Percentiles rank a stretch among this genome's conserved stretches.
Evolutionary conservation across 176 grass and related monocot genomes (phyloP).

Genomic region (Carex cristatella): DNA sequence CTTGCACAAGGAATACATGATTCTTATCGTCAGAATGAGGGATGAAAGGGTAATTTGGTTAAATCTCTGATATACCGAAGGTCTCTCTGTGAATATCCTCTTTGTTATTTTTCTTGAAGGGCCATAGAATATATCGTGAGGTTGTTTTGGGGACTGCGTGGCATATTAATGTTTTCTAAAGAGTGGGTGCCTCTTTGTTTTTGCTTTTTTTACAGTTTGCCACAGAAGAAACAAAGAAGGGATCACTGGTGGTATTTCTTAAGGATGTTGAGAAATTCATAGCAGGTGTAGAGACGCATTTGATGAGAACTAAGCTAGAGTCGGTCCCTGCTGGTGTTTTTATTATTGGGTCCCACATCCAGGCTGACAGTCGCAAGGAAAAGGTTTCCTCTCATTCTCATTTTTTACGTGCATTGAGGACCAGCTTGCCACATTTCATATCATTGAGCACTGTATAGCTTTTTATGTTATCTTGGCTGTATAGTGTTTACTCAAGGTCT

Average conservation of each 20-base stretch:
- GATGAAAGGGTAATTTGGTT: background rate
- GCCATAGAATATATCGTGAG: background rate
- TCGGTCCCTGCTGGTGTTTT: conserved; percentile 61
- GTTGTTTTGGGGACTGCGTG: background rate
- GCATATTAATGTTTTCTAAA: background rate
- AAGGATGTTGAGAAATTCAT: conserved; percentile 84
- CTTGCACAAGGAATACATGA: background rate
- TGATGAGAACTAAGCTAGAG: conserved; percentile 75
- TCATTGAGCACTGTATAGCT: background rate
- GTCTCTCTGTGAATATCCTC: background rate
- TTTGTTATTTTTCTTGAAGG: background rate
- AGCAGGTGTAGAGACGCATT: conserved; percentile 53
- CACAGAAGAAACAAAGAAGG: conserved; percentile 63
- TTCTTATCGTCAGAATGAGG: background rate
- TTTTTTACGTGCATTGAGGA: background rate
- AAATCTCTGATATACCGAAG: background rate
- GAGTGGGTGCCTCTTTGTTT: background rate
- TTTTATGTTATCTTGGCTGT: background rate
- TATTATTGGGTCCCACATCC: conserved; percentile 80
- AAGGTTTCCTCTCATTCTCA: conserved; percentile 43
- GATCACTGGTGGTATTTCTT: conserved; percentile 64
- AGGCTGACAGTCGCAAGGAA: conserved; percentile 72
- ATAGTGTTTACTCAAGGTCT: background rate
- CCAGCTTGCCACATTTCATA: background rate
- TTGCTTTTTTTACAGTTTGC: conserved; percentile 45